Base-by-base conservation (phyloP, 2,329 filamentous ascomycete genomes). In the Botrytis porri region DNA sequence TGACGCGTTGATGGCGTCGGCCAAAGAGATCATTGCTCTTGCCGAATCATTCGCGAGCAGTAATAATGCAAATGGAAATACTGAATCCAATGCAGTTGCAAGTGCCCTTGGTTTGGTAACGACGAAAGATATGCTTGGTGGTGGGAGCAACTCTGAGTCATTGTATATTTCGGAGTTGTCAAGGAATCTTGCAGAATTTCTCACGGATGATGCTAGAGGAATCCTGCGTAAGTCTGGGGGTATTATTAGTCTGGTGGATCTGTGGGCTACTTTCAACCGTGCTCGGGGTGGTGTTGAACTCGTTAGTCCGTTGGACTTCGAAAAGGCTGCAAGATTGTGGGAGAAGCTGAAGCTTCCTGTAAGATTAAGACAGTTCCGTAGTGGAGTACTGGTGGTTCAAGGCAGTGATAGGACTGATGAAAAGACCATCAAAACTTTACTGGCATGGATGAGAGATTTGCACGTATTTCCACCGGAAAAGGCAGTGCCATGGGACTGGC, bases 201-300 rank as follows among this genome's bases (percentile, higher is more conserved):
- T 97, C 18, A 95, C 93, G 0, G 94, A 97, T 81, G 94, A 97
- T 81, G 86, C 90, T 4, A 88, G 92, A 71, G 93, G 93, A 0
- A 87, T 97, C 1, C 84, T 97, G 35, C 90, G 90, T 73, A 90
- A 89, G 75, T 92, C 95, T 65, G 95, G 94, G 8, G 95, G 95
- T 1, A 96, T 97, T 77, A 93, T 97, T 81, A 95, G 90, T 54
- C 85, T 98, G 1, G 94, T 97, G 20, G 95, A 98, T 80, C 86
- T 97, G 0, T 98, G 94, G 94, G 93, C 94, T 41, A 89, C 97
- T 76, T 98, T 98, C 85, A 99, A 99, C 82, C 89, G 95, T 48
- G 94, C 93, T 43, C 89, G 95, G 71, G 95, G 95, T 69, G 96
- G 95, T 12, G 95, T 99, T 25, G 96, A 99, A 82, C 88, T 99